These are phyloP conservation scores for Fusarium sp. DNA, from an alignment of 2,329 filamentous ascomycete species.

Conservation along the genomic window DNA sequence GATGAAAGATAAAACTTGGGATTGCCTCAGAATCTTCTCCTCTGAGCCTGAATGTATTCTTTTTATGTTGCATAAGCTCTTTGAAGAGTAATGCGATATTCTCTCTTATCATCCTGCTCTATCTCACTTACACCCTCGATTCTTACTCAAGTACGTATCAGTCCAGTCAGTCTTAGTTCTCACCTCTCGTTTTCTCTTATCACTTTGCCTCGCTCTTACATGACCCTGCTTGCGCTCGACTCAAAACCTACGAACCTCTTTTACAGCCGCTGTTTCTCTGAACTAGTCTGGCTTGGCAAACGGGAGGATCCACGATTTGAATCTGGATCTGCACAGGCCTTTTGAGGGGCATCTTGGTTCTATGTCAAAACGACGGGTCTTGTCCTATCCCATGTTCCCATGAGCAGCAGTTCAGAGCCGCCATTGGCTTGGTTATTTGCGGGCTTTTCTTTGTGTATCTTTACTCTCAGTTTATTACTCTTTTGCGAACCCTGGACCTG, in stretches of 20 bases:
- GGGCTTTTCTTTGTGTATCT: background rate
- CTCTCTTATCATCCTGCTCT: background rate
- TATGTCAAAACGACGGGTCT: conserved; percentile 27
- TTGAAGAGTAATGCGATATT: conserved; percentile 15
- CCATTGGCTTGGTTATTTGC: conserved; percentile 33
- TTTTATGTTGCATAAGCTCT: background rate
- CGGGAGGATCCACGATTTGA: conserved; percentile 7
- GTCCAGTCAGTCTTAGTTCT: background rate
- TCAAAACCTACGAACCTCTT: background rate
- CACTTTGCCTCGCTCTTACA: conserved; percentile 11
- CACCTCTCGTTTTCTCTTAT: conserved; percentile 6
- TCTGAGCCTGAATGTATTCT: background rate
- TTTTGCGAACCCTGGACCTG: background rate
- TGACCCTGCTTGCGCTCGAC: background rate
- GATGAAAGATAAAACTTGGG: conserved; percentile 16
- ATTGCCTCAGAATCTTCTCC: background rate
- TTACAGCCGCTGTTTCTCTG: background rate
- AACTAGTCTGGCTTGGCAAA: background rate
- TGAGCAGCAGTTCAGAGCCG: conserved; percentile 21
- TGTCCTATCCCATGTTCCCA: conserved; percentile 32
- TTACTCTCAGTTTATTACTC: background rate
- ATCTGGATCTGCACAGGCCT: conserved; percentile 28
- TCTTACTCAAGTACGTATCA: conserved; percentile 17
- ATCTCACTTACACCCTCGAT: background rate
- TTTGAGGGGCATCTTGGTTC: conserved; percentile 31